Evolutionary conservation across 1,284 basidiomycete genomes (phyloP), one percentile per base, ranked within the genome.

Genomic region (Cutaneotrichosporon mucoides): DNA sequence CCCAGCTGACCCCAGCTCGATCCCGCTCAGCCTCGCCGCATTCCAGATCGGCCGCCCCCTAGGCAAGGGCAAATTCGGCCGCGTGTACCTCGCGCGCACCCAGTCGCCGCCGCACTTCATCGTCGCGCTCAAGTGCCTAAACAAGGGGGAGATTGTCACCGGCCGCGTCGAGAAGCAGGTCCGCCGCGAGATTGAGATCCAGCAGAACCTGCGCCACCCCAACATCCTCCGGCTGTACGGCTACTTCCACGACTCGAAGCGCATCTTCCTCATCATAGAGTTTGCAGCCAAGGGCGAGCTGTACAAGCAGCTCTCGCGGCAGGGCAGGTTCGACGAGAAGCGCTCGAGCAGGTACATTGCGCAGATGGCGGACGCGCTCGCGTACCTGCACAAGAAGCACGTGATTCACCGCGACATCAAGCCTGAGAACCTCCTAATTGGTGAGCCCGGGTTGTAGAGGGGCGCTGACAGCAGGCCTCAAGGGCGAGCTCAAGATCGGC

Each of bases 391-490:
- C 76, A 82, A 83, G 58, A 99, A 99, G 75, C 94, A 99, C 72
- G 92, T 99, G 66, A 99, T 99, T 61, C 96, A 99, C 75, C 87
- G 96, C 33, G 96, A 99, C 72, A 99, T 99, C 82, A 99, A 99
- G 79, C 96, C 96, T 0, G 96, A 98, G 79, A 99, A 99, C 75
- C 79, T 99, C 53, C 83, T 99, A 7, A 81, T 99, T 8, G 95
- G 94, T 12, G 55, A 55, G 66, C 36, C 24, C 24, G 2, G 5
- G n/a, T 10, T 38, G 8, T 9, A 38, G 40, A 33, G 10, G 38
- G 15, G 10, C 40, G 16, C 36, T 35, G 38, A 44, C 42, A 4
- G 4, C 55, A 69, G 69, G 69, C 13, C 86, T 99, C 70, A 90
- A 93, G 66, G 96, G 95, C 47, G 95, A 99, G 75, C 82, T 99